phyloP scores from a whole-genome alignment of 352 stramenopile species.

The Globisporangium carolinianum region DNA sequence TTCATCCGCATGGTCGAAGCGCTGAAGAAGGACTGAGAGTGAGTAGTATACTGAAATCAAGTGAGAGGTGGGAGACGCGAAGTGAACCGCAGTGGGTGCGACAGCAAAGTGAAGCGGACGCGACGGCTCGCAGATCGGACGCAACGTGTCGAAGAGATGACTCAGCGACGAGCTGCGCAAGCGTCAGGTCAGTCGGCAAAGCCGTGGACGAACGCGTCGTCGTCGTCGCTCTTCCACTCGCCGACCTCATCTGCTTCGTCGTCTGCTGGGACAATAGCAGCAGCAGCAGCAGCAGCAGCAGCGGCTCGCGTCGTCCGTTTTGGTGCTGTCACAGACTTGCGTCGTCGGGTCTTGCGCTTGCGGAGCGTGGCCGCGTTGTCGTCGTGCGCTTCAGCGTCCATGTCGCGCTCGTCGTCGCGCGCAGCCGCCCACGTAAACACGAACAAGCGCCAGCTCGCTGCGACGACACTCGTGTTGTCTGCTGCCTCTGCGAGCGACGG shows the following conservation, averaged over 20 bases:
- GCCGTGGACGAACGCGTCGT: conserved; percentile 9
- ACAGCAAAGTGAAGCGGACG: too few relatives aligned
- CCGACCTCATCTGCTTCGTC: too few relatives aligned
- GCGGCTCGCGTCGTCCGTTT: conserved; percentile 15
- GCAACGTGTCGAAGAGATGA: too few relatives aligned
- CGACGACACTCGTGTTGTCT: conserved; percentile 20
- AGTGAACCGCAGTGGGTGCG: too few relatives aligned
- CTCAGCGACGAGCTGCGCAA: not conserved
- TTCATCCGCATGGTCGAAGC: conserved; percentile 63
- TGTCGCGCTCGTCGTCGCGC: conserved; percentile 59
- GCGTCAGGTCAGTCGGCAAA: conserved; percentile 6
- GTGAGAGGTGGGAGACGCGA: too few relatives aligned
- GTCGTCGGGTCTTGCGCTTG: conserved; percentile 22
- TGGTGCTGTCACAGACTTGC: conserved; percentile 17
- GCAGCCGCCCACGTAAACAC: conserved; percentile 39
- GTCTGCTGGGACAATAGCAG: too few relatives aligned
- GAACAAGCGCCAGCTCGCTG: conserved; percentile 56
- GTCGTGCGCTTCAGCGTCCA: conserved; percentile 52
- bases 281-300: conserved; percentile 3
- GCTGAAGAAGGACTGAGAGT: conserved; percentile 14
- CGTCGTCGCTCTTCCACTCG: not conserved
- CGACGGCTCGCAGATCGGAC: too few relatives aligned
- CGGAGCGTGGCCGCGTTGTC: conserved; percentile 9
- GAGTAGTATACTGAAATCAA: too few relatives aligned
- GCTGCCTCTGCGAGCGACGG: conserved; percentile 18